Base-by-base conservation (phyloP, 2,329 filamentous ascomycete species). In the Basipetospora sp. region DNA sequence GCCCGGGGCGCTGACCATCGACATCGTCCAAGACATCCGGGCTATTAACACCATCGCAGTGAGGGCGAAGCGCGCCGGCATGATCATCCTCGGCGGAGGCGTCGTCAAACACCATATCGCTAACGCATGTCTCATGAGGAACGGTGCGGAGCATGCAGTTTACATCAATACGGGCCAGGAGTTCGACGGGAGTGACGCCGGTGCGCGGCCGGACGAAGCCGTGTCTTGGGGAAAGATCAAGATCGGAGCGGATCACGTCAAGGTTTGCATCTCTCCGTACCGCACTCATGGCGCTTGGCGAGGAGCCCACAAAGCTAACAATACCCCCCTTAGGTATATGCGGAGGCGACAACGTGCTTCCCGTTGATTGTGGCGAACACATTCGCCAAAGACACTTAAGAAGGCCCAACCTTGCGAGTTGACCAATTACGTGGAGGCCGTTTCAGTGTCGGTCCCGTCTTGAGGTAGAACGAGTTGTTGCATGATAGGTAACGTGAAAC, bases 161-260 rank as follows among this genome's bases (percentile, higher is more conserved):
- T 98, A 94, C 55, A 85, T 98, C 58, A 98, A 98, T 59, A 98
- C 90, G 1, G 90, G 77, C 0, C 86, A 94, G 56, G 90, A 98
- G 55, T 98, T 94, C 54, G 90, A 98, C 55, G 90, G 90, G 3
- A 94, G 86, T 50, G 90, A 98, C 61, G 88, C 90, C 0, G 90
- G 90, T 1, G 90, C 90, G 3, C 69, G 90, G 39, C 90, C 90
- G 4, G 90, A 98, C 51, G 90, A 98, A 62, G 90, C 90, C 4
- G 83, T 98, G 13, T 94, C 87, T 44, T 98, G 90, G 90, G 90
- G 90, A 3, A 98, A 98, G 67, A 94, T 98, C 58, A 94, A 92
- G 59, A 67, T 77, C 30, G 82, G 79, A 37, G 90, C 80, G 2
- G 80, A 90, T 44, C 81, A 77, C 49, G 87, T 96, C 40, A 98